Evolutionary conservation across 805 yeast genomes (phyloP).

Genomic region (Clavispora fructus): DNA sequence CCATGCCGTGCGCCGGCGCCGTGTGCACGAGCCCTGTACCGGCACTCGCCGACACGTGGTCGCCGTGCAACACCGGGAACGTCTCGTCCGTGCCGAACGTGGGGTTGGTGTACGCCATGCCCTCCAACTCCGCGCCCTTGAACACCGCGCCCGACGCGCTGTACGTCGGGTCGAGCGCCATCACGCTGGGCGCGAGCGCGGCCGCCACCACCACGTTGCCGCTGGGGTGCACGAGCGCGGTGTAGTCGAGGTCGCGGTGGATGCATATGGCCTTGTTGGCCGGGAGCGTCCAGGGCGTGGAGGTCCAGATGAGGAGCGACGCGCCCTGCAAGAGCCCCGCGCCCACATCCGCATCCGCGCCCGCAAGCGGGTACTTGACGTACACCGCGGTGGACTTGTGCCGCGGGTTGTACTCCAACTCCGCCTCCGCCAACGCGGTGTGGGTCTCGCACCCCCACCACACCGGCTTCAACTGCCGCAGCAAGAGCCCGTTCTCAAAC

Average conservation of each 20-base stretch:
- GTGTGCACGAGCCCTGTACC: constrained; percentile 97
- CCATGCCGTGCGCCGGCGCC: constrained; percentile 97
- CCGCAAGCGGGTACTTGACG: constrained; percentile 54
- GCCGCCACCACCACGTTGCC: constrained; percentile 57
- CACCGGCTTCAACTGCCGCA: constrained; percentile 88
- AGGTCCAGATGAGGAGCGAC: constrained; percentile 79
- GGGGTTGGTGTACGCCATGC: constrained; percentile 51
- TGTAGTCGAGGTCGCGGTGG: constrained; percentile 54
- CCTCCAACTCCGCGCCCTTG: constrained; percentile 22
- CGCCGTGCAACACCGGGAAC: constrained; percentile 69
- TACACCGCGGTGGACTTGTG: constrained; percentile 68
- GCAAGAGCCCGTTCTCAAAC: constrained; percentile 61
- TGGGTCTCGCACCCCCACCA: constrained; percentile 95
- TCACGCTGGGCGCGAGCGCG: constrained; percentile 39
- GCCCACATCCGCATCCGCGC: constrained; percentile 9
- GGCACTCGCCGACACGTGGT: constrained; percentile 70
- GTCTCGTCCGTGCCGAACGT: constrained; percentile 25
- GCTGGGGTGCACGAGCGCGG: constrained; percentile 28
- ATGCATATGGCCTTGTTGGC: constrained; percentile 82
- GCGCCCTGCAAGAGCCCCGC: constrained; percentile 14
- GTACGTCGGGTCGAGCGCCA: constrained; percentile 20
- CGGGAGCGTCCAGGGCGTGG: constrained; percentile 96
- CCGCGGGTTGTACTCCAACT: constrained; percentile 73
- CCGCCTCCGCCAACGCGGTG: constrained; percentile 96
- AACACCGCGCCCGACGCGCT: constrained; percentile 4